Percentiles rank a stretch among this genome's conserved stretches.
Conservation (phyloP, 2,329 filamentous ascomycete species). For the Calonectria hongkongensis region DNA sequence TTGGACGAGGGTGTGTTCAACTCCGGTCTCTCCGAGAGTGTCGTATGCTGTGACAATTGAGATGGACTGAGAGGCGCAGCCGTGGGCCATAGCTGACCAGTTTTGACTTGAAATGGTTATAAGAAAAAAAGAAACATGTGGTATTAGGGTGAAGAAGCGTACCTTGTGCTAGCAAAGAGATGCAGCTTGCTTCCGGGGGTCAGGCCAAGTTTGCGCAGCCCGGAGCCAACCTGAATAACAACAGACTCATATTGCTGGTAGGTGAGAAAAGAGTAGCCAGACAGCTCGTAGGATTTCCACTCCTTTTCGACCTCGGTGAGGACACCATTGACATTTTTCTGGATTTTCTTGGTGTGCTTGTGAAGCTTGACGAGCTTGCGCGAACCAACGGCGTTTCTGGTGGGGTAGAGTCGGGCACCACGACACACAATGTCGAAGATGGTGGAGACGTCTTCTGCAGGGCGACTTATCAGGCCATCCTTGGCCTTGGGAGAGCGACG, state of each 20-base stretch:
- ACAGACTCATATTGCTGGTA: slow-evolving; percentile 86
- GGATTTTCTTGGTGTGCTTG: slow-evolving; percentile 88
- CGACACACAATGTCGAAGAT: slow-evolving; percentile 86
- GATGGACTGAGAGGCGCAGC: slow-evolving; percentile 88
- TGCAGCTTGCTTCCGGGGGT: slow-evolving; percentile 80
- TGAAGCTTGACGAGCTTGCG: slow-evolving; percentile 85
- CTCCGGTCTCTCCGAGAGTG: slow-evolving; percentile 87
- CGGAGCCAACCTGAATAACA: slow-evolving; percentile 81
- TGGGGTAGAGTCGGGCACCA: slow-evolving; percentile 76
- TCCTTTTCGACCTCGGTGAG: slow-evolving; percentile 88
- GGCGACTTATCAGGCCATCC: slow-evolving; percentile 79
- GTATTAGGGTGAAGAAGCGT: slow-evolving; percentile 46
- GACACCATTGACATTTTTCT: slow-evolving; percentile 89
- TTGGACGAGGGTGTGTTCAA: slow-evolving; percentile 91
- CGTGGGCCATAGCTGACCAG: slow-evolving; percentile 89
- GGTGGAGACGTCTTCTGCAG: slow-evolving; percentile 81
- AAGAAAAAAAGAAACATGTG: background rate
- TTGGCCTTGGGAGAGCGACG: slow-evolving; percentile 82
- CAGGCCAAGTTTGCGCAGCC: slow-evolving; percentile 83
- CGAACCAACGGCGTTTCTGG: slow-evolving; percentile 79
- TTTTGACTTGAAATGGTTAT: slow-evolving; percentile 72
- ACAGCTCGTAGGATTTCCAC: slow-evolving; percentile 92
- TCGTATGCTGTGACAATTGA: slow-evolving; percentile 96
- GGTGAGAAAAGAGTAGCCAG: slow-evolving; percentile 82
- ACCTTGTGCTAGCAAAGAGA: slow-evolving; percentile 88